Base-by-base conservation (phyloP, 768 basidiomycete genomes). In the Tricholoma saponaceum region DNA sequence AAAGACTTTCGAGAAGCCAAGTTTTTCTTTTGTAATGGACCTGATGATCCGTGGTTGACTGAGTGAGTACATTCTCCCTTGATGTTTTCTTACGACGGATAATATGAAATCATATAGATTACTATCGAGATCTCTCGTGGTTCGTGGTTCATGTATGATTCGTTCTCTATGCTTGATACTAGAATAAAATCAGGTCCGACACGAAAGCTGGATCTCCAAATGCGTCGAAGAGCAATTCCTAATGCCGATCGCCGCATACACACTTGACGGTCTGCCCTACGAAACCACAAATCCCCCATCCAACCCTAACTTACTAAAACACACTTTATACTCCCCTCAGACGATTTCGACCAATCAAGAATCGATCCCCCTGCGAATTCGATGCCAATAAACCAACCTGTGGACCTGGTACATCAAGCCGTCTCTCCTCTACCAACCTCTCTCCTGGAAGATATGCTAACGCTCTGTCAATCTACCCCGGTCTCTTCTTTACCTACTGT, bases 161-260 rank as follows among this genome's bases (percentile, higher is more conserved):
- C 30, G 12, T 32, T 32, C 4, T 9, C 30, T 9, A 4, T 10
- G 12, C 30, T 10, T 32, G 8, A 32, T 8, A 28, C 28, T 8
- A 32, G 1, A 33, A 23, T 25, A 2, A 30, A 33, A 37, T 12
- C 51, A 75, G 76, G 74, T 76, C 41, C 72, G 75, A 23, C 72
- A 77, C 57, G 70, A 71, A 4, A 57, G 57, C 9, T 77, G 76
- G 76, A 69, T 77, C 13, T 56, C 65, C n/a, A 58, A 65, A 53
- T 77, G 73, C 51, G 62, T 71, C 13, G 28, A 57, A 28, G 69
- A 73, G 52, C 58, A 69, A 13, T 75, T 76, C 50, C 39, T 66
- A 5, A 72, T 77, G 70, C 76, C 76, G 9, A 66, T 75, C 28
- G 72, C 68, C 2, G 56, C 67, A 4, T 77, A 72, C 56, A 74